phyloP scores from a whole-genome alignment of 2,329 filamentous ascomycete species.

The Didymosphaeria variabile region DNA sequence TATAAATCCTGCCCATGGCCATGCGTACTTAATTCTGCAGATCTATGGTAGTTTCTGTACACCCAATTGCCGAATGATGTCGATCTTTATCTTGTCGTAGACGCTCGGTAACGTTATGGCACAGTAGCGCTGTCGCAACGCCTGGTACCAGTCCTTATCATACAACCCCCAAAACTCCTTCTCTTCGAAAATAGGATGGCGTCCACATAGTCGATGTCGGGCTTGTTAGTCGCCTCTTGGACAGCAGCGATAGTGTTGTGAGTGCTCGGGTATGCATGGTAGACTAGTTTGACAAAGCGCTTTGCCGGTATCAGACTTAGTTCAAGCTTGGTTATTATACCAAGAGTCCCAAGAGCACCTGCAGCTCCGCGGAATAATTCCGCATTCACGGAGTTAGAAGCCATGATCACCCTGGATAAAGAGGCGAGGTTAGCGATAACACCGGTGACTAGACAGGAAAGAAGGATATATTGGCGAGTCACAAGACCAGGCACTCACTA shows the following conservation, averaged over 20 bases:
- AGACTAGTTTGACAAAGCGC: slow-evolving; percentile 67
- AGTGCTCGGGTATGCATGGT: slow-evolving; percentile 61
- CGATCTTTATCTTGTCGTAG: slow-evolving; percentile 69
- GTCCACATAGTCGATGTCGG: slow-evolving; percentile 22
- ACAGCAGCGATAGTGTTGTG: slow-evolving; percentile 58
- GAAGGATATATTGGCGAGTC: neutral
- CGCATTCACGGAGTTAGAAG: slow-evolving; percentile 54
- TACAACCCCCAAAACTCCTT: slow-evolving; percentile 73
- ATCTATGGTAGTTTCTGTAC: slow-evolving; percentile 2
- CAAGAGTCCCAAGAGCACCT: slow-evolving; percentile 65
- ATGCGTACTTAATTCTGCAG: neutral
- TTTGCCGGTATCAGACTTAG: slow-evolving; percentile 61
- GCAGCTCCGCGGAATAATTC: slow-evolving; percentile 67
- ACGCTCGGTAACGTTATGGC: slow-evolving; percentile 71
- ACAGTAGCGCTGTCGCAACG: slow-evolving; percentile 67
- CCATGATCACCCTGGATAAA: slow-evolving; percentile 48
- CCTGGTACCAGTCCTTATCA: slow-evolving; percentile 67
- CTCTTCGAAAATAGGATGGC: slow-evolving; percentile 51
- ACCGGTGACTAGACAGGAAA: neutral
- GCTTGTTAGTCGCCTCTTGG: slow-evolving; percentile 28
- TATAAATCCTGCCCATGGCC: slow-evolving; percentile 10
- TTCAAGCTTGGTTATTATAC: slow-evolving; percentile 66
- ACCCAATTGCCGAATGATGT: slow-evolving; percentile 15
- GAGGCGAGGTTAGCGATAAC: neutral
- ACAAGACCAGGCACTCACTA: neutral